phyloP scores from a whole-genome alignment of 164 flowering plant species.

The Akebia trifoliata region DNA sequence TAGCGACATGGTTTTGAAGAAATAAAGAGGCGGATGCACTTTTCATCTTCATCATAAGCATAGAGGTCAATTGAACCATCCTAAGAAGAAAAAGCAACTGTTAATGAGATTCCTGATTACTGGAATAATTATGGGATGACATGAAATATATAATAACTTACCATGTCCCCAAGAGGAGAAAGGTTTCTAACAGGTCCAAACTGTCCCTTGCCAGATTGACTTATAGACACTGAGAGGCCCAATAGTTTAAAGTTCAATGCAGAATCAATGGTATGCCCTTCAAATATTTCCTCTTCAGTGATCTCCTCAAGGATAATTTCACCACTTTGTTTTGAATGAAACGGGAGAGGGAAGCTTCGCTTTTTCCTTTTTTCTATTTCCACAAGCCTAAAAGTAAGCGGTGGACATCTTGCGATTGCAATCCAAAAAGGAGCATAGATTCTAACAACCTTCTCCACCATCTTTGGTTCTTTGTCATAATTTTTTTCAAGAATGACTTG shows the following conservation, averaged over 20 bases:
- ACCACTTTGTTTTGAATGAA: slow-evolving; percentile 38
- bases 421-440: slow-evolving; percentile 91
- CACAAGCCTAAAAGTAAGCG: slow-evolving; percentile 59
- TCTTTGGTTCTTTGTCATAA: slow-evolving; percentile 33
- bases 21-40: slow-evolving; percentile 70
- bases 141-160: slow-evolving; percentile 21
- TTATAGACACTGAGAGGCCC: slow-evolving; percentile 68
- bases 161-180: slow-evolving; percentile 91
- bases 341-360: slow-evolving; percentile 33
- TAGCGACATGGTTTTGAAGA: slow-evolving; percentile 84
- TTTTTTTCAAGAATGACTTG: slow-evolving; percentile 80
- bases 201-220: slow-evolving; percentile 37
- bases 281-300: slow-evolving; percentile 71
- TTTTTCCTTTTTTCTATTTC: slow-evolving; percentile 36
- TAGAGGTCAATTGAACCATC: slow-evolving; percentile 84
- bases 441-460: slow-evolving; percentile 51
- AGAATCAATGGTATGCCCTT: slow-evolving; percentile 80
- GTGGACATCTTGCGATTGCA: slow-evolving; percentile 71
- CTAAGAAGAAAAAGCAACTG: slow-evolving; percentile 24
- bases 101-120: slow-evolving; percentile 3
- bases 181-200: slow-evolving; percentile 80
- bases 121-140: not conserved
- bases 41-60: slow-evolving; percentile 74
- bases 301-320: slow-evolving; percentile 58
- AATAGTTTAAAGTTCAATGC: slow-evolving; percentile 56